Conservation (phyloP, 2,329 filamentous ascomycete species). For the Epicoccum nigrum region DNA sequence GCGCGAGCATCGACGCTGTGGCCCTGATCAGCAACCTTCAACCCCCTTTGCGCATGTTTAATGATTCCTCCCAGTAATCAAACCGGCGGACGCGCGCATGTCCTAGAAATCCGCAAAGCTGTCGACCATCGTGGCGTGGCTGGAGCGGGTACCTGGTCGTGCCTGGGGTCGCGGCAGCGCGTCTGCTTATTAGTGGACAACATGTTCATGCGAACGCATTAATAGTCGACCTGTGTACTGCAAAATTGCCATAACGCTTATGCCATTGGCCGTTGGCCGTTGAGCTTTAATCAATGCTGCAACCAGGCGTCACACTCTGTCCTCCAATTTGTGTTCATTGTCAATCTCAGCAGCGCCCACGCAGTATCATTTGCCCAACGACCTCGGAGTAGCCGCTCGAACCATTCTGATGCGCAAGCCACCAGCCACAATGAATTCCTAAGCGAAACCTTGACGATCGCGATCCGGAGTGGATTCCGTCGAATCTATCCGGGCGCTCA, state of each 20-base stretch:
- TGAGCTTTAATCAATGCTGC: neutral
- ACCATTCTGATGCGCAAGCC: conserved; percentile 10
- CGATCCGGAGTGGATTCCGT: conserved; percentile 15
- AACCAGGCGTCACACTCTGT: neutral
- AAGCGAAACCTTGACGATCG: conserved; percentile 17
- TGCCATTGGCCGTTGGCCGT: neutral
- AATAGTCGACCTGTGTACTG: conserved; percentile 3
- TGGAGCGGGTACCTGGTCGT: conserved; percentile 5
- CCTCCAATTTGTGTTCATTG: neutral
- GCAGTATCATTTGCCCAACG: neutral
- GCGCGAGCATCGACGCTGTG: conserved; percentile 8
- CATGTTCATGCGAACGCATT: conserved; percentile 15
- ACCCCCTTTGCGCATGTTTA: conserved; percentile 1
- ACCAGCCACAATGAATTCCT: conserved; percentile 14
- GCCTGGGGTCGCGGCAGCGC: neutral
- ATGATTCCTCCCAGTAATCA: conserved; percentile 3
- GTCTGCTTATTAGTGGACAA: conserved; percentile 1
- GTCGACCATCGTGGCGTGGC: neutral
- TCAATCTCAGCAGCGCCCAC: neutral
- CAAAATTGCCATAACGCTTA: neutral
- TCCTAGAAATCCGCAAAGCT: neutral
- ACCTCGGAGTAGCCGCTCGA: conserved; percentile 3
- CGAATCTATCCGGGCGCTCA: conserved; percentile 6
- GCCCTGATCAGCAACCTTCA: neutral
- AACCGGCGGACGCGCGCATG: neutral